These are phyloP conservation scores for Rhizopogon roseolus DNA, from an alignment of 768 basidiomycete genomes.

Conservation along the genomic window DNA sequence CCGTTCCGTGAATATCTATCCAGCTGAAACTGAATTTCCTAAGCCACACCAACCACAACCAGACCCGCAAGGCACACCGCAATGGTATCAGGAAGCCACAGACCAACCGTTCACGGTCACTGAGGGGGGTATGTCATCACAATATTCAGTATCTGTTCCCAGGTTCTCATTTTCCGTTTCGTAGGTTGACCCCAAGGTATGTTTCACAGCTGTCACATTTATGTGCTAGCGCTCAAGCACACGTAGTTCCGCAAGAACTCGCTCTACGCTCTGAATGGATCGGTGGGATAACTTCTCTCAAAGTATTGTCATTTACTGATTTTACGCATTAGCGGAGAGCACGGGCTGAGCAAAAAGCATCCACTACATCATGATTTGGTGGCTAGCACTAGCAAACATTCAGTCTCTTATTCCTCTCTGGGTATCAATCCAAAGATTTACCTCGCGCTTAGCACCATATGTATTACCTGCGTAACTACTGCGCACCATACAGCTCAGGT, in stretches of 20 bases:
- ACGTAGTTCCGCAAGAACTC: constrained; percentile 82
- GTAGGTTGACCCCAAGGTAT: constrained; percentile 80
- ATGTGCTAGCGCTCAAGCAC: background rate
- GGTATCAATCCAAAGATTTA: background rate
- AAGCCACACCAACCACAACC: constrained; percentile 94
- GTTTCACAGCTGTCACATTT: constrained; percentile 7
- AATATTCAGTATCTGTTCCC: constrained; percentile 5
- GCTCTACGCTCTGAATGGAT: constrained; percentile 65
- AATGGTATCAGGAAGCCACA: constrained; percentile 92
- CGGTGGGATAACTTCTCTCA: constrained; percentile 42
- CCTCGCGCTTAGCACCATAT: background rate
- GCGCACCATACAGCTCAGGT: constrained; percentile 8
- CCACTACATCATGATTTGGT: constrained; percentile 29
- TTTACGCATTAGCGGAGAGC: constrained; percentile 52
- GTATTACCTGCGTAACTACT: constrained; percentile 12
- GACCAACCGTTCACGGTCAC: constrained; percentile 67
- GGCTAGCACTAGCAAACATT: background rate
- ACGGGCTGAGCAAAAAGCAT: constrained; percentile 53
- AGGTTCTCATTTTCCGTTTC: constrained; percentile 2
- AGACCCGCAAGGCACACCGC: constrained; percentile 93
- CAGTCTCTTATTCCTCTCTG: background rate
- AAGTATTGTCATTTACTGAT: background rate
- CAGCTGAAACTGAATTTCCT: constrained; percentile 10
- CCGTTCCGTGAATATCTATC: constrained; percentile 3
- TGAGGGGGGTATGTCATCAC: constrained; percentile 79